Evolutionary conservation across 2,329 filamentous ascomycete genomes (phyloP).

Genomic region (Tetracladium maxilliforme): DNA sequence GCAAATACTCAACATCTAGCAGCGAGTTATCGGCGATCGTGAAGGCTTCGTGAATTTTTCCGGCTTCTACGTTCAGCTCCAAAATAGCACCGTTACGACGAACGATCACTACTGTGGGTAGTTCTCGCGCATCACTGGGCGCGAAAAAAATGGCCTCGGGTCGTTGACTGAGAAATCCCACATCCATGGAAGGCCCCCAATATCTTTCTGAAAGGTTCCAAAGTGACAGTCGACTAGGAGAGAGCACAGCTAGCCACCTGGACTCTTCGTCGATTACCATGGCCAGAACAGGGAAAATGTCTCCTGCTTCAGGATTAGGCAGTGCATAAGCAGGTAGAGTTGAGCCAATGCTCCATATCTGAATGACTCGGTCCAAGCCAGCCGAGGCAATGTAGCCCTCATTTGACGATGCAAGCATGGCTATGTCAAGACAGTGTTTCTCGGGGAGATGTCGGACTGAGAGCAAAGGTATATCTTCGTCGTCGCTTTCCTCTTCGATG

Average conservation of each 20-base stretch:
- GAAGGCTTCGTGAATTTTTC: no score
- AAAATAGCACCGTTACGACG: conserved; percentile 48
- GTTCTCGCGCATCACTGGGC: conserved; percentile 16
- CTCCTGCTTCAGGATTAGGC: no score
- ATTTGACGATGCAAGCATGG: conserved; percentile 44
- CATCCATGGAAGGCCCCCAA: conserved; percentile 37
- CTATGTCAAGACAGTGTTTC: conserved; percentile 56
- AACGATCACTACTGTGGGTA: conserved; percentile 41
- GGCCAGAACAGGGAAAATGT: conserved; percentile 43
- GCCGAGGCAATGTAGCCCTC: conserved; percentile 54
- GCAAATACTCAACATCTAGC: no score
- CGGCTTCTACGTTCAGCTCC: no score
- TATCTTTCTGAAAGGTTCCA: conserved; percentile 45
- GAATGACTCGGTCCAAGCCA: conserved; percentile 54
- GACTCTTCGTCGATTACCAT: conserved; percentile 50
- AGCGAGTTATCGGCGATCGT: no score
- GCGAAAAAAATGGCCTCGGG: conserved; percentile 52
- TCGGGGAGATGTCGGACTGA: conserved; percentile 43
- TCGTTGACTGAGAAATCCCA: conserved; percentile 41
- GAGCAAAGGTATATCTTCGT: conserved; percentile 34
- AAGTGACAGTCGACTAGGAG: conserved; percentile 40
- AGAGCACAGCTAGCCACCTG: conserved; percentile 51
- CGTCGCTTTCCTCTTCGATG: conserved; percentile 27
- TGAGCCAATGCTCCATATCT: conserved; percentile 51
- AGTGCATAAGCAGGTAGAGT: conserved; percentile 24